A percentile compares a stretch with the other conserved stretches of the same genome.
Evolutionary conservation across 805 yeast genomes (phyloP).

Genomic region (Wickerhamomyces silvicola): DNA sequence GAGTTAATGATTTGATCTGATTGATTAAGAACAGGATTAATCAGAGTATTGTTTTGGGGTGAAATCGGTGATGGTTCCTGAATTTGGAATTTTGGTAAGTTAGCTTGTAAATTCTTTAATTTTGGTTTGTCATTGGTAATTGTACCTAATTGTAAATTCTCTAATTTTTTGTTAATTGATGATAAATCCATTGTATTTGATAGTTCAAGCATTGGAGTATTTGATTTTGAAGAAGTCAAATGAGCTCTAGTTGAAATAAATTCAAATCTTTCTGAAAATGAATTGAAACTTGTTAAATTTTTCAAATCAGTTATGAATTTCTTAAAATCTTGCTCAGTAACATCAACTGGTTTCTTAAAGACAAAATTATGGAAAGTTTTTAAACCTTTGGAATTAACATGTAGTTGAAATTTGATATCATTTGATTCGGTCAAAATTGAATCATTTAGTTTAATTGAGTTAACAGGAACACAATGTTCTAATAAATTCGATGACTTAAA

Average conservation of each 20-base stretch:
- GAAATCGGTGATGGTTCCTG: conserved; percentile 14
- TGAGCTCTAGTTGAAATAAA: conserved; percentile 6
- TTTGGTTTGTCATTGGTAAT: not conserved
- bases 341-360: conserved; percentile 60
- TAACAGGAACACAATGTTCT: conserved; percentile 70
- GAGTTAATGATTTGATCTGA: no score
- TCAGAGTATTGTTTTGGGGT: no score
- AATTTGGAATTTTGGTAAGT: conserved; percentile 1
- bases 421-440: conserved; percentile 80
- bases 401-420: conserved; percentile 50
- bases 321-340: conserved; percentile 69
- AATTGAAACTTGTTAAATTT: conserved; percentile 39
- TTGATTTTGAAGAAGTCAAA: conserved; percentile 6
- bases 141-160: conserved; percentile 11
- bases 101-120: not conserved
- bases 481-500: conserved; percentile 75
- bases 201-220: conserved; percentile 20
- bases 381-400: conserved; percentile 53
- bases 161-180: conserved; percentile 16
- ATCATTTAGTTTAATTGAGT: conserved; percentile 71
- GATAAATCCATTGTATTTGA: conserved; percentile 16
- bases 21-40: no score
- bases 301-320: conserved; percentile 68
- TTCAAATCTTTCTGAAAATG: conserved; percentile 12
- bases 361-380: conserved; percentile 86